Base-by-base conservation (phyloP, 306 rosid species). In the Castanopsis chinensis region DNA sequence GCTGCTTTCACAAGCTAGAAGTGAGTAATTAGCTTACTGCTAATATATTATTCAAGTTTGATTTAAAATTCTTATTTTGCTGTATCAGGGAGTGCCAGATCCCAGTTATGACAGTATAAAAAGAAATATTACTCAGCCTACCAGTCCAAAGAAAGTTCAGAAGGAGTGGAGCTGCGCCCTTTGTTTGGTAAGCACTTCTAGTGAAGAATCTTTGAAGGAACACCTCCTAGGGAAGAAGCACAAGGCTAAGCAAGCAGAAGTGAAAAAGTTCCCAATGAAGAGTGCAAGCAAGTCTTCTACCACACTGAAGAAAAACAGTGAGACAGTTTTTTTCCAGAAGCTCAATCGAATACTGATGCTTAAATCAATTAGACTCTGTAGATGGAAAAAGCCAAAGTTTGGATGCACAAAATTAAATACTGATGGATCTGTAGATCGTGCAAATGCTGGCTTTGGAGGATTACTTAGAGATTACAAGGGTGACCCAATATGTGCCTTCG, bases 321-420 rank as follows among this genome's bases (percentile, higher is more conserved):
- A 88, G 64, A 79, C 76, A 75, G n/a, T 55, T 84, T 82, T 91
- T 19, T 72, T 91, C 11, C 78, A 69, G 69, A 87, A 88, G 60
- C 74, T 88, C 25, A 87, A 37, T 11, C 45, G 83, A 49, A 49
- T 49, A 49, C 53, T 49, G 53, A 49, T 77, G 69, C 57, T 86
- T 57, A 60, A 83, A 74, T 72, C 88, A 78, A 60, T 73, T 18
- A 77, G 83, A 70, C 82, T 53, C 86, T 88, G 88, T 80, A 78
- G 45, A 33, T 91, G 96, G 93, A 51, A 12, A 56, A 91, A 83
- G 79, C 96, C 92, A 17, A 57, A 78, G 21, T 54, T 61, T 2
- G 91, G 93, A 76, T 89, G 96, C 84, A 88, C 86, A 71, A 91
- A 91, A 78, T 59, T 91, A 60, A 89, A 91, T 25, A 91, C 92